Base-by-base conservation (phyloP, 306 rosid species). In the Datisca glomerata region DNA sequence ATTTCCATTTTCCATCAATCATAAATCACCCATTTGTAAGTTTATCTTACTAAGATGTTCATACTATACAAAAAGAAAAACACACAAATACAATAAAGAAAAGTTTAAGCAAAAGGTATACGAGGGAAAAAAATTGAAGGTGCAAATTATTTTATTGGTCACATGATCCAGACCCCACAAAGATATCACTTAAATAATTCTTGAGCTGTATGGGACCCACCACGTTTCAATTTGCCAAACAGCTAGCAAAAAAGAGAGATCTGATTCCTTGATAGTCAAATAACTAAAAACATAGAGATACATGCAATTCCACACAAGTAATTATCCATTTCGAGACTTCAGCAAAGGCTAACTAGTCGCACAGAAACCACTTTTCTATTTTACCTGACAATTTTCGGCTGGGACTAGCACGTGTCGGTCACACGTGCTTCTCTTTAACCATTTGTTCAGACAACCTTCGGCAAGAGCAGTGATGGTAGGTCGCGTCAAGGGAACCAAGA, bases 201-300 rank as follows among this genome's bases (percentile, higher is more conserved):
- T 15, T 13, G 78, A 53, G 61, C 28, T 48, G 12, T 42, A 70
- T 24, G 61, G 73, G 69, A 7, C 41, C 73, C 72, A 58, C 80
- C 79, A 58, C 35, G 65, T 61, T 65, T 39, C 50, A 54, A 59
- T 64, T 49, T 71, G 76, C 69, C 63, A 71, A 55, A 63, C 77
- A 73, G 73, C 93, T 69, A 68, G 62, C 76, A 12, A 64, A 42
- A 29, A 29, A 15, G 55, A 20, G 13, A 34, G 50, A 22, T 67
- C 21, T 61, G 21, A 18, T 47, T 53, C 5, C 40, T 29, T 42
- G 14, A n/a, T 36, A 18, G 41, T 54, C 59, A 62, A 74, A 55
- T 47, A 59, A 73, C 59, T 56, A 69, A 60, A 46, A 33, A 53
- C 61, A 58, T 3, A 43, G 7, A 37, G 35, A 71, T 12, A 53